Percentiles rank a stretch among this genome's conserved stretches.
phyloP scores from a whole-genome alignment of 78 protist species.

The Dictyostelium brefeldianum region DNA sequence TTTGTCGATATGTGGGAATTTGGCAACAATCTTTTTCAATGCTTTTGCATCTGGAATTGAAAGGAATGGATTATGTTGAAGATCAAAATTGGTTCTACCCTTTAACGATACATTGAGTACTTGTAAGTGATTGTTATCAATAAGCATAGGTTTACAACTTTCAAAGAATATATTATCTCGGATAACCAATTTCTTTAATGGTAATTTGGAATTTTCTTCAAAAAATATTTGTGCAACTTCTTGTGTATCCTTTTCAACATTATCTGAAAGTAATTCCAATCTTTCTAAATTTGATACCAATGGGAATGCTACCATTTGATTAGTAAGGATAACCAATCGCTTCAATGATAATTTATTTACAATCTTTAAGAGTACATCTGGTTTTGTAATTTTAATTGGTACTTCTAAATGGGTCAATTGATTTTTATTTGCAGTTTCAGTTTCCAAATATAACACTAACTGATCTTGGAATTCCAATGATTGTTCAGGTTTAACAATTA shows the following conservation, averaged over 20 bases:
- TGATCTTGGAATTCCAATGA: neutral
- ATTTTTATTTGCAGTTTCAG: neutral
- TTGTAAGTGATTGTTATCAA: neutral
- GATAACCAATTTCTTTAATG: neutral
- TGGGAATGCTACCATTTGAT: neutral
- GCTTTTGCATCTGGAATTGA: neutral
- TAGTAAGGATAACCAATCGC: neutral
- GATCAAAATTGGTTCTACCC: neutral
- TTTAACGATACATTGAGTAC: neutral
- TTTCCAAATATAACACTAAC: too few relatives aligned
- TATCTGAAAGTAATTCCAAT: neutral
- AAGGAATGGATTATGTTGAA: conserved; percentile 6
- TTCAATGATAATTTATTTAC: neutral
- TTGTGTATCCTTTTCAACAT: conserved; percentile 1
- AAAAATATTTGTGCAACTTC: neutral
- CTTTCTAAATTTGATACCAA: neutral
- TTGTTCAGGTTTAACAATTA: neutral
- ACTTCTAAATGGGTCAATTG: neutral
- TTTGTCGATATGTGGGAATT: neutral
- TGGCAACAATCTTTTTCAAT: neutral
- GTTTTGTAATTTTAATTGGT: neutral
- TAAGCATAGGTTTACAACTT: neutral
- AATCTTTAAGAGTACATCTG: neutral
- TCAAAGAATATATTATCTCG: conserved; percentile 14
- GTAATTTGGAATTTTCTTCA: neutral